Percentiles rank a stretch among this genome's conserved stretches.
Evolutionary conservation across 2,329 filamentous ascomycete species (phyloP).

Genomic region (Colletotrichum sublineola): DNA sequence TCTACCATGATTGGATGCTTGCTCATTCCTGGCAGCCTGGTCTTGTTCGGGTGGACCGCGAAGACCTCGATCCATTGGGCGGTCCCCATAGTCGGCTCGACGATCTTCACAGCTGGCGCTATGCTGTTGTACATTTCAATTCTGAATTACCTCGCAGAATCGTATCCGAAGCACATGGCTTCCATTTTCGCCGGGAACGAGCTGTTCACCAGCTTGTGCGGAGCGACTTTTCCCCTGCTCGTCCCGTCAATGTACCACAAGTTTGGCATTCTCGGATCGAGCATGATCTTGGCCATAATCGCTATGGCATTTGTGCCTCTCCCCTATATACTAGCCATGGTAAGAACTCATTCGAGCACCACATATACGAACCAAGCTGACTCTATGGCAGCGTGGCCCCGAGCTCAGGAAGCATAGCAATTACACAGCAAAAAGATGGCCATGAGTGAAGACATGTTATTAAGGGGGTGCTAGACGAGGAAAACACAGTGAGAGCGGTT

Average conservation of each 20-base stretch:
- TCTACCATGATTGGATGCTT: constrained; percentile 26
- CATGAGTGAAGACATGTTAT: not conserved
- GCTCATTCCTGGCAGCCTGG: constrained; percentile 26
- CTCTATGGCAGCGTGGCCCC: constrained; percentile 3
- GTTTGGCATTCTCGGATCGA: constrained; percentile 23
- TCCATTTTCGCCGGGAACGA: constrained; percentile 32
- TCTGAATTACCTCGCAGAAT: constrained; percentile 32
- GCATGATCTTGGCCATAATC: constrained; percentile 30
- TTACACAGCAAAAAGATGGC: constrained; percentile 8
- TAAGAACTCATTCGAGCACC: constrained; percentile 16
- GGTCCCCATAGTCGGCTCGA: constrained; percentile 27
- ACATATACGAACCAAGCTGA: not conserved
- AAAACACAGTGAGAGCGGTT: not conserved
- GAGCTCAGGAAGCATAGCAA: constrained; percentile 23
- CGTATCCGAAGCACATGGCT: constrained; percentile 28
- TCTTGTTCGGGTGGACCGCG: constrained; percentile 37
- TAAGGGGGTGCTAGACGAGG: no score
- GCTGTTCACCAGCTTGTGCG: constrained; percentile 31
- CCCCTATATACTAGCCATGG: constrained; percentile 40
- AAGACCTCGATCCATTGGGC: constrained; percentile 13
- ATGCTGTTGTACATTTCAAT: constrained; percentile 26
- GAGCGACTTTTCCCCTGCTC: constrained; percentile 31
- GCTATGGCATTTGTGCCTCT: constrained; percentile 28
- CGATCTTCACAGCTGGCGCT: constrained; percentile 25
- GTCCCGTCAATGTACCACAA: constrained; percentile 20